These are phyloP conservation scores for Zygotorulaspora florentina DNA, from an alignment of 805 yeast genomes.

Conservation along the genomic window DNA sequence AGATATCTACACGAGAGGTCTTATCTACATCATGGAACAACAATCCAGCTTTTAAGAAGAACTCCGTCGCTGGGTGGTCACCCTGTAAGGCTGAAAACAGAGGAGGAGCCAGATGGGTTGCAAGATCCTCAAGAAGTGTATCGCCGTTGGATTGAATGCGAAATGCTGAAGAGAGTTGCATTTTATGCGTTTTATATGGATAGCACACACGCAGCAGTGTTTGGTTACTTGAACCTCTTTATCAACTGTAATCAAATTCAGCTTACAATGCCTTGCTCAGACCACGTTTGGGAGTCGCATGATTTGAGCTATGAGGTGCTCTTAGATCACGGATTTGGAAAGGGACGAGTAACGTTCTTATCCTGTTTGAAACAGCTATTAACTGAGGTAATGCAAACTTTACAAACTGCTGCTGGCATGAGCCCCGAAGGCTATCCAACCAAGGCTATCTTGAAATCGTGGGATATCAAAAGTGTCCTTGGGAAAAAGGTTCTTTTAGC, in stretches of 20 bases:
- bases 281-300: conserved; percentile 51
- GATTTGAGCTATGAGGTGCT: conserved; percentile 23
- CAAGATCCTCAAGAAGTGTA: conserved; percentile 27
- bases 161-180: conserved; percentile 71
- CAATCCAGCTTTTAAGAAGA: conserved; percentile 71
- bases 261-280: conserved; percentile 59
- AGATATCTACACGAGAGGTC: conserved; percentile 75
- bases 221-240: conserved; percentile 63
- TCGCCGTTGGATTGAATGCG: conserved; percentile 70
- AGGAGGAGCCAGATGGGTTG: conserved; percentile 28
- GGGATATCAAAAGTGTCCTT: conserved; percentile 41
- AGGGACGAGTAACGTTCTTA: conserved; percentile 44
- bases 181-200: conserved; percentile 80
- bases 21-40: conserved; percentile 82
- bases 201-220: conserved; percentile 70
- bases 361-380: conserved; percentile 54
- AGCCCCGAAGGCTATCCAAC: neutral
- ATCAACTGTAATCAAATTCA: conserved; percentile 57
- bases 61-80: conserved; percentile 74
- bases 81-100: conserved; percentile 39
- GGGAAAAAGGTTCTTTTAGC: conserved; percentile 64
- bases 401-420: conserved; percentile 5
- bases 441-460: neutral
- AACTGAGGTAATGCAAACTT: conserved; percentile 41
- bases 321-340: conserved; percentile 26